A percentile compares a stretch with the other conserved stretches of the same genome.
Evolutionary conservation across 2,329 filamentous ascomycete genomes (phyloP).

Genomic region (Ceratocystis cubensis): DNA sequence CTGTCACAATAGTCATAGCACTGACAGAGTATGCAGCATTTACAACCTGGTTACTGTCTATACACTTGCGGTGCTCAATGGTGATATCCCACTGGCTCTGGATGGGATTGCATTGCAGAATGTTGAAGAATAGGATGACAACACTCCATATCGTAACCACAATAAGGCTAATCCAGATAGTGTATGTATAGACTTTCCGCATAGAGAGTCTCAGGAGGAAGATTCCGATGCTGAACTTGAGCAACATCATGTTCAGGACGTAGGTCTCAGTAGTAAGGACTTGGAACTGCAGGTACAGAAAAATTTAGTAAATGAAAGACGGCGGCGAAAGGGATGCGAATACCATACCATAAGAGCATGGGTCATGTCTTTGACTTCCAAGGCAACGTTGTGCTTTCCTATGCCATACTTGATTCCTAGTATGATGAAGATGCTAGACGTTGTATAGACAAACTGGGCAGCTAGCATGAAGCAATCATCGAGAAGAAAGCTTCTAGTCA

Average conservation of each 20-base stretch:
- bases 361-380: slow-evolving; percentile 32
- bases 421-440: slow-evolving; percentile 37
- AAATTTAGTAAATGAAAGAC: background rate
- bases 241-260: slow-evolving; percentile 42
- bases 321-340: background rate
- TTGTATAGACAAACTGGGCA: slow-evolving; percentile 35
- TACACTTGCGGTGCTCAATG: slow-evolving; percentile 34
- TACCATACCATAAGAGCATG: slow-evolving; percentile 35
- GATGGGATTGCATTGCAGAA: slow-evolving; percentile 40
- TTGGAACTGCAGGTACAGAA: slow-evolving; percentile 32
- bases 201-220: slow-evolving; percentile 39
- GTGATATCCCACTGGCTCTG: slow-evolving; percentile 42
- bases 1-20: slow-evolving; percentile 40
- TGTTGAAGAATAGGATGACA: slow-evolving; percentile 40
- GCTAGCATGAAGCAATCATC: slow-evolving; percentile 44
- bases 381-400: slow-evolving; percentile 36
- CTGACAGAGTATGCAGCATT: slow-evolving; percentile 40
- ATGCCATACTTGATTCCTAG: slow-evolving; percentile 33
- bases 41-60: slow-evolving; percentile 34
- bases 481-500: slow-evolving; percentile 36
- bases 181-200: slow-evolving; percentile 36
- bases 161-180: slow-evolving; percentile 35
- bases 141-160: slow-evolving; percentile 37
- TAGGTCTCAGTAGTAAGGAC: slow-evolving; percentile 40
- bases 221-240: slow-evolving; percentile 44